A percentile compares a stretch with the other conserved stretches of the same genome.
Evolutionary conservation across 2,329 filamentous ascomycete genomes (phyloP).

Genomic region (Elsinoe perseae): DNA sequence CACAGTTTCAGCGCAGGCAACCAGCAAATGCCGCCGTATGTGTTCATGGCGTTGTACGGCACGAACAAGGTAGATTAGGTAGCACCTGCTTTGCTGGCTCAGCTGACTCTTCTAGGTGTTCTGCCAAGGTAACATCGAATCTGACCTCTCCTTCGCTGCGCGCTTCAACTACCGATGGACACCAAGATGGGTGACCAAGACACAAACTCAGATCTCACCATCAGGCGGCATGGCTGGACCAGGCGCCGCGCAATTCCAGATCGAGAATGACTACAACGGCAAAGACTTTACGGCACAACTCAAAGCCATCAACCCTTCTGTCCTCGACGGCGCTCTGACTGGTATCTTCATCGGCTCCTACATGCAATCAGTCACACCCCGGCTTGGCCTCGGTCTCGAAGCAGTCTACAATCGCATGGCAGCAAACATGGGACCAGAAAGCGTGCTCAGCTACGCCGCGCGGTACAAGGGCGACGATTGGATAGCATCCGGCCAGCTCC

Average conservation of each 20-base stretch:
- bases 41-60: slow-evolving; percentile 88
- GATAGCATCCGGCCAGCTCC: slow-evolving; percentile 84
- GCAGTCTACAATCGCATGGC: slow-evolving; percentile 86
- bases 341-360: slow-evolving; percentile 96
- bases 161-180: slow-evolving; percentile 92
- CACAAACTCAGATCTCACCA: slow-evolving; percentile 75
- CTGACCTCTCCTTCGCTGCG: slow-evolving; percentile 76
- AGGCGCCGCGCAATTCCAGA: slow-evolving; percentile 77
- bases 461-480: slow-evolving; percentile 89
- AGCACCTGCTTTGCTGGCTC: not conserved
- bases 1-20: slow-evolving; percentile 92
- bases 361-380: slow-evolving; percentile 83
- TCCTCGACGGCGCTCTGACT: slow-evolving; percentile 83
- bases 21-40: slow-evolving; percentile 86
- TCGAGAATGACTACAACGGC: slow-evolving; percentile 94
- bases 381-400: slow-evolving; percentile 80
- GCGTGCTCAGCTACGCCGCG: slow-evolving; percentile 79
- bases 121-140: slow-evolving; percentile 91
- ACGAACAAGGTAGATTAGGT: slow-evolving; percentile 64
- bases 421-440: slow-evolving; percentile 80
- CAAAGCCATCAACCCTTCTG: slow-evolving; percentile 92
- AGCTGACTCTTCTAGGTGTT: slow-evolving; percentile 57
- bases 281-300: slow-evolving; percentile 86
- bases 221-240: slow-evolving; percentile 41
- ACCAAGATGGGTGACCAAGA: slow-evolving; percentile 72